These are phyloP conservation scores for Pelargonium fulgidum DNA, from an alignment of 441 rosid species.

Conservation along the genomic window DNA sequence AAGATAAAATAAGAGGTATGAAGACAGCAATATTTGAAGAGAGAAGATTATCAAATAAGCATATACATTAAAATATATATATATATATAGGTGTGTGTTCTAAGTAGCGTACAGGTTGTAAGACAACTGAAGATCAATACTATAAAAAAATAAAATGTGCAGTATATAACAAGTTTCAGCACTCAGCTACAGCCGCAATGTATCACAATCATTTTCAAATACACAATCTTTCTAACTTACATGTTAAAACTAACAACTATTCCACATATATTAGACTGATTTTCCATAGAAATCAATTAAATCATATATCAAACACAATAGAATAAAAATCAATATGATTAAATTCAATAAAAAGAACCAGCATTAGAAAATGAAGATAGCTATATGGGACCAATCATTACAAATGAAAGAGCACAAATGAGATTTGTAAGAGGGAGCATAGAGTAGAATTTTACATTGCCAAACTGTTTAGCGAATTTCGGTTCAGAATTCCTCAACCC, in stretches of 20 bases:
- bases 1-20: slow-evolving; percentile 16
- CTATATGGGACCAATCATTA: background rate
- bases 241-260: background rate
- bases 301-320: background rate
- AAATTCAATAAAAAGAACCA: background rate
- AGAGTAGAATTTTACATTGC: slow-evolving; percentile 49
- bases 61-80: too few relatives aligned
- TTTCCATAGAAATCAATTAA: background rate
- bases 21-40: background rate
- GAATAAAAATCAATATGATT: background rate
- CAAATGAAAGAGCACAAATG: background rate
- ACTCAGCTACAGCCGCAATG: background rate
- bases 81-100: too few relatives aligned
- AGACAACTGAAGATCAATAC: background rate
- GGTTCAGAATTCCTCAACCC: slow-evolving; percentile 45
- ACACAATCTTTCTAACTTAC: background rate
- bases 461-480: slow-evolving; percentile 57
- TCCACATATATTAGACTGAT: background rate
- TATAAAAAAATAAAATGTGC: background rate
- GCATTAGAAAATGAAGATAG: background rate
- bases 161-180: background rate
- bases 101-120: background rate
- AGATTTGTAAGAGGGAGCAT: background rate
- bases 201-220: background rate
- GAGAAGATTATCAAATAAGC: background rate